Conservation (phyloP, 306 rosid genomes). For the Malus asiatica region DNA sequence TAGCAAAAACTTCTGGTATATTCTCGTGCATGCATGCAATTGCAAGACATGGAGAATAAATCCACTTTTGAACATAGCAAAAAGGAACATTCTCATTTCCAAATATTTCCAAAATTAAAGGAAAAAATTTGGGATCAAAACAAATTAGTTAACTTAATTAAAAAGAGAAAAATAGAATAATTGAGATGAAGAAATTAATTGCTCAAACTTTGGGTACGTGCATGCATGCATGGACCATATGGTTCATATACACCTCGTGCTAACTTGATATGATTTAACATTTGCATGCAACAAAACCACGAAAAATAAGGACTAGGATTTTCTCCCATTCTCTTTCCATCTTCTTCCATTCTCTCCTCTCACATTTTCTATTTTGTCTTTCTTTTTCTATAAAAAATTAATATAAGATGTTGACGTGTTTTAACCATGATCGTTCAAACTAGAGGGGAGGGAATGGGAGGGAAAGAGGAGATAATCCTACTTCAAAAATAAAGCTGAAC, state of each 20-base stretch:
- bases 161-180: too few relatives aligned
- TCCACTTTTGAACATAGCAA: neutral
- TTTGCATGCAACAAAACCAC: neutral
- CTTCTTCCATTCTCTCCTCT: too few relatives aligned
- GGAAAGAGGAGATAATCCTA: too few relatives aligned
- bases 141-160: too few relatives aligned
- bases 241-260: neutral
- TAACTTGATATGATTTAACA: constrained; percentile 24
- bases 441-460: too few relatives aligned
- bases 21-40: neutral
- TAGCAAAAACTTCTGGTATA: neutral
- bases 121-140: neutral
- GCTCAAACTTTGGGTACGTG: neutral
- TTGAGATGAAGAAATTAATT: neutral
- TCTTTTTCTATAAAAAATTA: too few relatives aligned
- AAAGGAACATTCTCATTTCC: neutral
- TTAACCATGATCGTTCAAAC: too few relatives aligned
- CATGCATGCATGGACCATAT: neutral
- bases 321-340: too few relatives aligned
- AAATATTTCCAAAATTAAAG: neutral
- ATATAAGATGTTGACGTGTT: too few relatives aligned
- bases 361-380: too few relatives aligned
- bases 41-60: neutral
- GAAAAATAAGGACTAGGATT: neutral
- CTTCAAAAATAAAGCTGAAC: neutral